Evolutionary conservation across 106 monocot genomes (phyloP), one percentile per base, ranked within the genome.

Genomic region (Posidonia australis): DNA sequence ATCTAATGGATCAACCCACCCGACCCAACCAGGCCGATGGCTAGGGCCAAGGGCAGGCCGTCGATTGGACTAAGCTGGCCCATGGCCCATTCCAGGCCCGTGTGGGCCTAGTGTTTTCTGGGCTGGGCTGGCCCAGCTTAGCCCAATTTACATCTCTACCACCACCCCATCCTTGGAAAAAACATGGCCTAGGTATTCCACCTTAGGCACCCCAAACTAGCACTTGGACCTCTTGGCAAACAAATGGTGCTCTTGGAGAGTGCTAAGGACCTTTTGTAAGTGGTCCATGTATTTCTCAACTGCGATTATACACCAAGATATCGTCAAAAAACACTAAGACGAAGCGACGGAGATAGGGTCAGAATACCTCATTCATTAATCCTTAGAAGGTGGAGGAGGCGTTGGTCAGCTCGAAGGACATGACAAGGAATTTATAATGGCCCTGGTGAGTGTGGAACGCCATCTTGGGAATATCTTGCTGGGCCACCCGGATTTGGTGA

Each of bases 301-400:
- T 64, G 4, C 23, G 5, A 36, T 13, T 64, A 13, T 64, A 64
- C 1, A 64, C 13, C 3, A 26, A 26, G 9, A 64, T 64, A 10
- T 64, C 28, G 25, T 64, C 5, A 64, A 64, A 26, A 64, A 64
- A 25, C n/a, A 48, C 48, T 17, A 49, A 27, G 0, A 64, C 24
- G 16, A 26, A 64, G 10, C 21, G 0, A 13, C 28, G 2, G 0
- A 64, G 18, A 14, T 47, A 13, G 0, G 5, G 12, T 24, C 26
- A 24, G 0, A 64, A 64, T 0, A 64, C 21, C 0, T 64, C 27
- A 48, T 64, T 64, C 64, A 64, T 64, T 7, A 64, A n/a, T 13
- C 17, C n/a, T 9, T 48, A 26, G 13, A 64, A 64, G 1, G 64
- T 64, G 17, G 45, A 64, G 27, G 48, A 26, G 17, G 28, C 2